phyloP scores from a whole-genome alignment of 1,284 basidiomycete genomes.

The Peniophora sp. region DNA sequence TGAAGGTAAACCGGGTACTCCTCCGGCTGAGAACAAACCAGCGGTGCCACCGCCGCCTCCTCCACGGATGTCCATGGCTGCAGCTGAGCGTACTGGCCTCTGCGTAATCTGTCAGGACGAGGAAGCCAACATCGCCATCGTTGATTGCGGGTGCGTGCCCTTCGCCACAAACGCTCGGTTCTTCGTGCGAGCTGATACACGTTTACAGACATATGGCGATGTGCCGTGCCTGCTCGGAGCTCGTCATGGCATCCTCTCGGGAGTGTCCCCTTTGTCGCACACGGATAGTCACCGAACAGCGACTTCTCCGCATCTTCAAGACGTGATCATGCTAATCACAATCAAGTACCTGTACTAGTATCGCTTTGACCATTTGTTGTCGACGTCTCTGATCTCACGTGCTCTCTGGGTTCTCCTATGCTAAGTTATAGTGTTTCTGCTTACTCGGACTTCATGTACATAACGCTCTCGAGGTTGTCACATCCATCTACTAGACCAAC shows the following conservation, averaged over 20 bases:
- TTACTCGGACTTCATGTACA: too few relatives aligned
- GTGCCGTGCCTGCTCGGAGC: conserved; percentile 78
- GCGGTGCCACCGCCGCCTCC: conserved; percentile 22
- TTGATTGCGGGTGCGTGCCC: conserved; percentile 80
- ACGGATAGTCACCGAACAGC: conserved; percentile 73
- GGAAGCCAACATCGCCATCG: conserved; percentile 83
- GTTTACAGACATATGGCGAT: conserved; percentile 67
- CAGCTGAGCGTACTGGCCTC: conserved; percentile 60
- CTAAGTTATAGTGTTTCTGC: too few relatives aligned
- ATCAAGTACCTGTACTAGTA: too few relatives aligned
- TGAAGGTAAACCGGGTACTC: neutral
- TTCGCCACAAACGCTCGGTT: neutral
- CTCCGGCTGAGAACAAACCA: conserved; percentile 11
- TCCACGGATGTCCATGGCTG: conserved; percentile 21
- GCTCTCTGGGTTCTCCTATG: too few relatives aligned
- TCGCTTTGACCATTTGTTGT: too few relatives aligned
- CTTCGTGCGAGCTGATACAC: neutral
- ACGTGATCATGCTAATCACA: conserved; percentile 25
- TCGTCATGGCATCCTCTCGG: conserved; percentile 71
- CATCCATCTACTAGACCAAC: too few relatives aligned
- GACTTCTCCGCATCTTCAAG: conserved; percentile 77
- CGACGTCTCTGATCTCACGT: too few relatives aligned
- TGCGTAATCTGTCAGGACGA: conserved; percentile 90
- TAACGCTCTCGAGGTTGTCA: too few relatives aligned
- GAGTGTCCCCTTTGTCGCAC: conserved; percentile 86